A percentile compares a stretch with the other conserved stretches of the same genome.
phyloP scores from a whole-genome alignment of 2,329 filamentous ascomycete species.

The Penicillium expansum region DNA sequence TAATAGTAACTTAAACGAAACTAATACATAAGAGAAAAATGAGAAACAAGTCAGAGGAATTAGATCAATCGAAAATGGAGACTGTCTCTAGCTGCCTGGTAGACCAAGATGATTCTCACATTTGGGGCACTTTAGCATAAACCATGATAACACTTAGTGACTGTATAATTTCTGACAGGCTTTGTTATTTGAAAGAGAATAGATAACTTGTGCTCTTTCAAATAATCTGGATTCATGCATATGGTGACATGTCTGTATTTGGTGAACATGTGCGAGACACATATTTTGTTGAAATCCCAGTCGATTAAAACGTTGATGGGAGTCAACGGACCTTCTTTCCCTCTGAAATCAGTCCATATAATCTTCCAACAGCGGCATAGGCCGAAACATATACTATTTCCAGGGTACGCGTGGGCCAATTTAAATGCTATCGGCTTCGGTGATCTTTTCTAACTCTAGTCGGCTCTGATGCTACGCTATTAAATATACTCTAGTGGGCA shows the following conservation, averaged over 20 bases:
- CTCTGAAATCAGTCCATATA: neutral
- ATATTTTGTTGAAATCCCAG: neutral
- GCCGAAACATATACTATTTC: neutral
- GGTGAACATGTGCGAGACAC: neutral
- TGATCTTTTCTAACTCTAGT: neutral
- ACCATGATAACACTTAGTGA: neutral
- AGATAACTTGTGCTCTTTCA: neutral
- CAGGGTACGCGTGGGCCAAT: neutral
- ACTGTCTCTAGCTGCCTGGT: neutral
- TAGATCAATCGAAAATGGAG: neutral
- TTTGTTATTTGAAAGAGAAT: neutral
- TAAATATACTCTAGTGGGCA: neutral
- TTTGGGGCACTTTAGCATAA: neutral
- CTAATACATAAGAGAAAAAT: neutral
- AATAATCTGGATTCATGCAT: neutral
- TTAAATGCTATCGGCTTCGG: too few species aligned
- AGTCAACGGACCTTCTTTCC: neutral
- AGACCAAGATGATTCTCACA: neutral
- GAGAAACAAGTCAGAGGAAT: too few species aligned
- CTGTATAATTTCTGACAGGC: too few species aligned
- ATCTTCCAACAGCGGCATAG: neutral
- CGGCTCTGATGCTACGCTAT: neutral
- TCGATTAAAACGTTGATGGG: neutral
- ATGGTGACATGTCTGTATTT: neutral
- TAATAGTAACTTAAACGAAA: neutral